Conservation (phyloP, 2,329 filamentous ascomycete genomes). For the Elsinoe arachidis region DNA sequence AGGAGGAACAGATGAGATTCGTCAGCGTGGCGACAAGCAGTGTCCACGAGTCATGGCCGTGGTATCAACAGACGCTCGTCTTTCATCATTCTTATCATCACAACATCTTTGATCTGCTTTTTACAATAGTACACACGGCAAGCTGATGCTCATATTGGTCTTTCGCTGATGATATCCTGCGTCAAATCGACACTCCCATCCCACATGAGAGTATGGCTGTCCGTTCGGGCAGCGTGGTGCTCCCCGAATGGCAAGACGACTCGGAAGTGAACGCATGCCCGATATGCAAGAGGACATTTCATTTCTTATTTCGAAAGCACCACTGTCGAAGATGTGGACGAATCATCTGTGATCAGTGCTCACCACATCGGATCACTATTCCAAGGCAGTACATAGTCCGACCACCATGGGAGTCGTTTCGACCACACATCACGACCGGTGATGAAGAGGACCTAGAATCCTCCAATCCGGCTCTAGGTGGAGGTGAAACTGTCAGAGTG, state of each 20-base stretch:
- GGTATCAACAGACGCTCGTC: constrained; percentile 1
- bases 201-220: constrained; percentile 6
- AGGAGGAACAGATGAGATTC: not conserved
- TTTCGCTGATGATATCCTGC: no score
- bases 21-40: constrained; percentile 7
- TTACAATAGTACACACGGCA: not conserved
- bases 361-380: constrained; percentile 89
- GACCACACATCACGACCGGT: constrained; percentile 31
- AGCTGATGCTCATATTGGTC: not conserved
- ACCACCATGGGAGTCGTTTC: constrained; percentile 45
- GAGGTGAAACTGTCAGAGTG: constrained; percentile 59
- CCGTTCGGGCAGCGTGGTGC: constrained; percentile 26
- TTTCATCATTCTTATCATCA: not conserved
- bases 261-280: constrained; percentile 72
- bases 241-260: constrained; percentile 85
- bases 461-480: constrained; percentile 46
- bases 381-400: constrained; percentile 87
- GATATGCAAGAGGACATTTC: constrained; percentile 73
- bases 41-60: constrained; percentile 1
- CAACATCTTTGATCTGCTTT: not conserved
- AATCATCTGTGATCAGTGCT: constrained; percentile 83
- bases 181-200: not conserved
- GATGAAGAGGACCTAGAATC: constrained; percentile 29
- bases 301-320: constrained; percentile 80
- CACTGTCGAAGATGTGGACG: constrained; percentile 93